Base-by-base conservation (phyloP, 1,284 basidiomycete species). In the Boletus sp. region DNA sequence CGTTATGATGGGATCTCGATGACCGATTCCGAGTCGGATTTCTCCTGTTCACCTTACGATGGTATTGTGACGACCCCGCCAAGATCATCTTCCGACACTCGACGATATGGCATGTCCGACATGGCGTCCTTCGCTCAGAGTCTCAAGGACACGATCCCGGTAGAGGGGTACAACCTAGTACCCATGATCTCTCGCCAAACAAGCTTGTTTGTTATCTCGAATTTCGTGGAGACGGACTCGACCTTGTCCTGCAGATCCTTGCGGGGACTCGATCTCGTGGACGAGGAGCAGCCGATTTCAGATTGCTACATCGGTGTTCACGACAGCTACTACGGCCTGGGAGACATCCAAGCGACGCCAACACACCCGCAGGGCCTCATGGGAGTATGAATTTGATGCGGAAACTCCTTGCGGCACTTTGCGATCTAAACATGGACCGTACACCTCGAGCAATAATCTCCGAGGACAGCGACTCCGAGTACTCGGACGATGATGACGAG, bases 361-460 rank as follows among this genome's bases (percentile, higher is more conserved):
- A 51, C 17, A 14, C 19, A 3, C n/a, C n/a, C 12, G 3, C 17
- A 25, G 19, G 10, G 1, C 22, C 22, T 33, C 25, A 50, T 14
- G 43, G 29, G 5, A 43, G 49, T 2, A 4, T 3, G 1, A 47
- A 53, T 14, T 19, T 64, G 1, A 51, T 64, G 52, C 44, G 41
- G 9, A 49, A 10, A 20, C 19, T 62, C 7, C 57, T 64, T n/a
- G 42, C 41, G 3, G 56, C 49, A 19, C 49, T 64, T 19, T 42
- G 56, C 2, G 48, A 60, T 25, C 48, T 48, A 7, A 17, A 13
- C 23, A 2, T 52, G 17, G 50, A 64, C 4, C 41, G 33, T 6
- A 17, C 4, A 14, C 45, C 58, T 41, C 49, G 44, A 7, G 3
- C 36, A 1, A 29, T 56, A n/a, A n/a, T n/a, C n/a, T 51, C 46